Conservation (phyloP, 75 land plant species). For the Selaginella tamariscina region DNA sequence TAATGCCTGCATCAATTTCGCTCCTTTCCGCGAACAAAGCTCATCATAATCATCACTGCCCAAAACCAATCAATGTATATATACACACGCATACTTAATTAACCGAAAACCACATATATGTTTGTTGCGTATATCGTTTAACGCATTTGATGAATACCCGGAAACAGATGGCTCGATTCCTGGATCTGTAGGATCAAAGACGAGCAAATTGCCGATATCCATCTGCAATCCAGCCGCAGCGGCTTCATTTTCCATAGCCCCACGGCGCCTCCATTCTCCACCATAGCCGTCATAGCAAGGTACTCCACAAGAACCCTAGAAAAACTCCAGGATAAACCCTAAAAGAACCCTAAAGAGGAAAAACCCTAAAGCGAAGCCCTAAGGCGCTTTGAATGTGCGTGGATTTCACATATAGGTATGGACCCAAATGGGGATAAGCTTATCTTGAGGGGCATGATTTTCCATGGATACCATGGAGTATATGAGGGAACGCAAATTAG, state of each 20-base stretch:
- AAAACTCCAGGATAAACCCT: not conserved
- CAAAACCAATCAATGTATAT: too few species aligned
- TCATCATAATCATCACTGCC: slow-evolving; percentile 19
- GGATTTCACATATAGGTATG: not conserved
- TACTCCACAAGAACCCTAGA: not conserved
- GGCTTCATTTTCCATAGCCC: not conserved
- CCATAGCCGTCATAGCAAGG: not conserved
- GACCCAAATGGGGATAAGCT: slow-evolving; percentile 43
- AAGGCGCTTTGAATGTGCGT: not conserved
- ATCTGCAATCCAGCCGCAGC: not conserved
- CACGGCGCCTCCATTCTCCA: not conserved
- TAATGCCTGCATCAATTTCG: slow-evolving; percentile 51
- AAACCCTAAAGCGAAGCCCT: too few species aligned
- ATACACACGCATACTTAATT: too few species aligned
- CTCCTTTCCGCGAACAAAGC: slow-evolving; percentile 49
- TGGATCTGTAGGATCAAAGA: slow-evolving; percentile 44
- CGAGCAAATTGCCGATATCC: slow-evolving; percentile 69
- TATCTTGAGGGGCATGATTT: slow-evolving; percentile 53
- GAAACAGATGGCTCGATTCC: slow-evolving; percentile 37
- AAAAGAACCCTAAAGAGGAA: too few species aligned
- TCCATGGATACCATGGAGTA: slow-evolving; percentile 86
- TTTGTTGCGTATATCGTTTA: too few species aligned
- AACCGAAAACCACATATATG: too few species aligned
- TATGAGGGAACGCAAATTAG: slow-evolving; percentile 43
- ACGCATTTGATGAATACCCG: too few species aligned